Base-by-base conservation (phyloP, 257 asterid species). In the Fraxinus cuspidata region DNA sequence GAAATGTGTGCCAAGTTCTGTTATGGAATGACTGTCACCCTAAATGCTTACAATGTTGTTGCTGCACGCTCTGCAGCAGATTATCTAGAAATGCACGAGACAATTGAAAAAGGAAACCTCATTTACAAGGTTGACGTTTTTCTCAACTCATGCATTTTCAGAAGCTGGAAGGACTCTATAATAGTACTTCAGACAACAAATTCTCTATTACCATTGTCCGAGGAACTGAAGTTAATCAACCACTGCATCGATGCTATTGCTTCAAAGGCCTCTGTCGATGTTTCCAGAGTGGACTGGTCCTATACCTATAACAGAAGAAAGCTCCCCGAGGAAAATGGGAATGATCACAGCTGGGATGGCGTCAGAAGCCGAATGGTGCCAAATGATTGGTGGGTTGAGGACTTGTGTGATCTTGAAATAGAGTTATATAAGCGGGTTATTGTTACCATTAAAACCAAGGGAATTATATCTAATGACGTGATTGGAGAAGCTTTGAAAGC, bases 321-420 rank as follows among this genome's bases (percentile, higher is more conserved):
- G 90, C 81, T 88, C 21, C 72, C 83, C 0, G 99, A 90, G 77
- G 99, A 95, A 74, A 91, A 82, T 10, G 95, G 90, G 79, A 82
- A 83, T 13, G 96, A 92, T 68, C 85, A 90, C 35, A 77, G 78
- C 84, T 84, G 88, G 91, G 88, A 88, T 25, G 86, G 91, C 25
- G 80, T 94, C 37, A 83, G 94, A 79, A 87, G 68, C 79, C 85
- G 97, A 66, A 63, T 21, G 71, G 91, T 93, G 18, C 99, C 99
- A 0, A 83, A 79, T 69, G 99, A 95, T 86, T 95, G 99, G 99
- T 95, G 98, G 98, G 98, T 89, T 12, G 99, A 95, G 87, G 98
- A 95, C 78, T 79, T 93, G 27, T 86, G 83, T 18, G 98, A 95
- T 73, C 97, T 93, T 19, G 98, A 95, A 42, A 85, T 91, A 7